Conservation (phyloP, 2,329 filamentous ascomycete species). For the Verticillium longisporum region DNA sequence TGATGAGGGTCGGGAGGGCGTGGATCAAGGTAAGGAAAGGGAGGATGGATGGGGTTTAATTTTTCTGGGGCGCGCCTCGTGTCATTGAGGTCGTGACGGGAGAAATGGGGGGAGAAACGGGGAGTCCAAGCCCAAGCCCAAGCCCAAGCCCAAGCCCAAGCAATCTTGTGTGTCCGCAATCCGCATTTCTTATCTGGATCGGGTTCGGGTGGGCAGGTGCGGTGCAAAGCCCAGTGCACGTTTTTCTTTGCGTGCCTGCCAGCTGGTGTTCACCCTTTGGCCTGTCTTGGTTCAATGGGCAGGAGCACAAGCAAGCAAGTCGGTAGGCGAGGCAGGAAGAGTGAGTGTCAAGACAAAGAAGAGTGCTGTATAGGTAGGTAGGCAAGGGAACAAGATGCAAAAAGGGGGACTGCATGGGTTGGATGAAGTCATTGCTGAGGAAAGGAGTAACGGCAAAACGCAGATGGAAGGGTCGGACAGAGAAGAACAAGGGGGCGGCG, state of each 20-base stretch:
- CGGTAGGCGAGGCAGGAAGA: neutral
- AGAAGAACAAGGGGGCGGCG: neutral
- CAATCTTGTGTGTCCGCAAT: neutral
- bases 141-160: too few species aligned
- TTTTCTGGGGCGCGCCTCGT: slow-evolving; percentile 1
- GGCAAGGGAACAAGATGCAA: slow-evolving; percentile 10
- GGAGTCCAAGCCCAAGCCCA: neutral
- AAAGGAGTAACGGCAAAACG: slow-evolving; percentile 4
- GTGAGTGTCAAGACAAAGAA: neutral
- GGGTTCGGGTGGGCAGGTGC: neutral
- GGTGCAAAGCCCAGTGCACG: neutral
- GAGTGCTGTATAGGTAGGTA: slow-evolving; percentile 9
- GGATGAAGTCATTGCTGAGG: slow-evolving; percentile 6
- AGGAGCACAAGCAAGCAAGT: neutral
- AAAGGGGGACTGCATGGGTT: neutral
- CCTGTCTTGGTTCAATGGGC: neutral
- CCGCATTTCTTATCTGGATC: neutral
- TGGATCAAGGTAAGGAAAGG: neutral
- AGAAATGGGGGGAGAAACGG: too few species aligned
- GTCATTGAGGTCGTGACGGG: neutral
- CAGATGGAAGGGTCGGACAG: neutral
- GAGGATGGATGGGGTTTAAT: neutral
- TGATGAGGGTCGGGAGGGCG: neutral
- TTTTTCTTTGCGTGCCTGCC: neutral
- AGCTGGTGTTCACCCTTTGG: neutral